Base-by-base conservation (phyloP, 768 basidiomycete species). In the Pleurotus tuoliensis region DNA sequence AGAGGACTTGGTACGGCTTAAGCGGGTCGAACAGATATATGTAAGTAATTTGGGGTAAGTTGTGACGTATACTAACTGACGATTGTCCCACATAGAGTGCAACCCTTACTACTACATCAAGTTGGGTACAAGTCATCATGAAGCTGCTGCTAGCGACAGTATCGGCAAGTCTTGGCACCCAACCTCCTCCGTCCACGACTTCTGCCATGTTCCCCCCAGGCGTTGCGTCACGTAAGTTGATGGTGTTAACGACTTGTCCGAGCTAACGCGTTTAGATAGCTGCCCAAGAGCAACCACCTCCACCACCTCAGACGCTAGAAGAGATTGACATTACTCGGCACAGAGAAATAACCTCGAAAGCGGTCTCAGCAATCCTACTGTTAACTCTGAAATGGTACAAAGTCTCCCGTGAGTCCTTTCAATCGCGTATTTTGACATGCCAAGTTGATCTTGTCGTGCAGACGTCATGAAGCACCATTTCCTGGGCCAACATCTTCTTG, bases 381-480 rank as follows among this genome's bases (percentile, higher is more conserved):
- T 75, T 98, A 38, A 82, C 90, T 2, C 70, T 99, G 62, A 97
- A 98, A 69, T 99, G 97, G 97, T 96, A 98, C 79, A 98, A 98
- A 72, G 91, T 90, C 20, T 98, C 96, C 50, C 97, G 96, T 98
- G 62, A 69, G 94, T 80, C 8, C 12, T 40, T 56, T 45, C 18
- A 47, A 40, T 15, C 18, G 44, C 24, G 20, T 55, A 46, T 15
- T 6, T 5, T 25, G 16, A 15, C 49, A 44, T 1, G 46, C 25
- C 30, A 18, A 52, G 45, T 57, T 40, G 20, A 24, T 50, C 38
- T 39, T 55, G n/a, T 18, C 40, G 52, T 24, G 13, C 62, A 98
- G 96, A 98, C 72, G 86, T 89, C 16, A 95, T 99, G 90, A 98
- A 99, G 68, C 98, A 97, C 67, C 95, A 99, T 70, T 94, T 98